Conservation (phyloP, 208 protist genomes). For the Acanthamoeba healyi region DNA sequence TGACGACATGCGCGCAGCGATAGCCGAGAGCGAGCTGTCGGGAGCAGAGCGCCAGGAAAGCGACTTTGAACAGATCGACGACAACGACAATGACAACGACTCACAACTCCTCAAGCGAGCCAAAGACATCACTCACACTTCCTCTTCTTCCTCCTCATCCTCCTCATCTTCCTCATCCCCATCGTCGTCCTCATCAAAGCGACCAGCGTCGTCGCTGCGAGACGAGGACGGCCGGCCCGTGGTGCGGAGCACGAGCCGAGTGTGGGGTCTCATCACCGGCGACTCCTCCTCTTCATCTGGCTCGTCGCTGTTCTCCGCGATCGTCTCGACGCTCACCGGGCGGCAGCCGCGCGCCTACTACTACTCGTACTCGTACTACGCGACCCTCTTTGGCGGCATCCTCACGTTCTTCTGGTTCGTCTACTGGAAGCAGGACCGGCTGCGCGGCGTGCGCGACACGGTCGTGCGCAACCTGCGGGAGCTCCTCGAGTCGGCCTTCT, state of each 20-base stretch:
- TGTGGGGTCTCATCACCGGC: background rate
- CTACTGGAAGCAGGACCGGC: background rate
- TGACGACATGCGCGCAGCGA: too few relatives aligned
- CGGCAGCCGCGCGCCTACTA: background rate
- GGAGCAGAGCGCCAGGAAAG: too few relatives aligned
- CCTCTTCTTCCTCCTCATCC: too few relatives aligned
- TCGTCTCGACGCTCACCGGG: background rate
- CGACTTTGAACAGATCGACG: too few relatives aligned
- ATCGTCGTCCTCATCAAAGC: too few relatives aligned
- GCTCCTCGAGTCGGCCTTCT: slow-evolving; percentile 2
- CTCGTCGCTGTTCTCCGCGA: background rate
- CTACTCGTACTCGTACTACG: background rate
- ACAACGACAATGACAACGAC: too few relatives aligned
- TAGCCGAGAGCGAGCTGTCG: too few relatives aligned
- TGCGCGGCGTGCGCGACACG: background rate
- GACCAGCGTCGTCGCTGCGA: too few relatives aligned
- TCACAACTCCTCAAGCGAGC: too few relatives aligned
- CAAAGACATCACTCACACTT: too few relatives aligned
- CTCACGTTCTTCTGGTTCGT: background rate
- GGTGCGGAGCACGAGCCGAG: background rate
- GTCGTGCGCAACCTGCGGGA: background rate
- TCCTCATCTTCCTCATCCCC: too few relatives aligned
- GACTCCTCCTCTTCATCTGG: background rate
- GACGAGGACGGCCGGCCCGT: background rate
- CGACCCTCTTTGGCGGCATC: background rate